These are phyloP conservation scores for Trichophyton simii DNA, from an alignment of 2,329 filamentous ascomycete species.

Conservation along the genomic window DNA sequence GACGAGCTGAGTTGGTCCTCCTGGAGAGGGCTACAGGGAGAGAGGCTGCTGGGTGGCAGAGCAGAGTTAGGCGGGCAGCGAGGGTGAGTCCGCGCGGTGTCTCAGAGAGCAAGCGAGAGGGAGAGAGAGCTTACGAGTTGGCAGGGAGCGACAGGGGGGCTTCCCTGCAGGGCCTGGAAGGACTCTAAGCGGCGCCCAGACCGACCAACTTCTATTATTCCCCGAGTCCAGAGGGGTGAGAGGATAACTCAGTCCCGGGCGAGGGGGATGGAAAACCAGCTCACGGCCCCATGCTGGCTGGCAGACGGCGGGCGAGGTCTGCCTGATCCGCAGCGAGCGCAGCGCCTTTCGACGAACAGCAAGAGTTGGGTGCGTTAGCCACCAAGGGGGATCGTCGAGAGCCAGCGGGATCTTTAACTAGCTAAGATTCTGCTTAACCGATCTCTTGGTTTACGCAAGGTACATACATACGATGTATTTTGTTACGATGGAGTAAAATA, in stretches of 20 bases:
- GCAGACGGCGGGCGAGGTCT: neutral
- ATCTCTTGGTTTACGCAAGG: neutral
- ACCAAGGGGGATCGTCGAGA: neutral
- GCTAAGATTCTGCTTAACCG: neutral
- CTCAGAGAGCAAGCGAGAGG: neutral
- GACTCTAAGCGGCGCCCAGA: neutral
- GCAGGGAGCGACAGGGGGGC: neutral
- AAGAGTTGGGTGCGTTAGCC: neutral
- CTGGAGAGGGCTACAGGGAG: neutral
- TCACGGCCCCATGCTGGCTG: neutral
- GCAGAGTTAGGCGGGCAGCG: neutral
- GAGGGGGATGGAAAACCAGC: neutral
- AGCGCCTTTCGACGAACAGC: neutral
- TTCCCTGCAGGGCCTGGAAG: neutral
- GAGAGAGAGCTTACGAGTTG: neutral
- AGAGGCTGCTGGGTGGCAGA: neutral
- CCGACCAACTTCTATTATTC: neutral
- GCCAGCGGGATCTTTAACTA: neutral
- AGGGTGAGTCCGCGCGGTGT: neutral
- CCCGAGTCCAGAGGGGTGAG: neutral
- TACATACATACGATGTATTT: neutral
- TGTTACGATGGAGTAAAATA: neutral
- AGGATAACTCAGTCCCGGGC: neutral
- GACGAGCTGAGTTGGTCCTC: no score
- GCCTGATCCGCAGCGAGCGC: neutral